Percentiles rank a stretch among this genome's conserved stretches.
phyloP scores from a whole-genome alignment of 768 basidiomycete genomes.

The Gymnopilus dilepis region DNA sequence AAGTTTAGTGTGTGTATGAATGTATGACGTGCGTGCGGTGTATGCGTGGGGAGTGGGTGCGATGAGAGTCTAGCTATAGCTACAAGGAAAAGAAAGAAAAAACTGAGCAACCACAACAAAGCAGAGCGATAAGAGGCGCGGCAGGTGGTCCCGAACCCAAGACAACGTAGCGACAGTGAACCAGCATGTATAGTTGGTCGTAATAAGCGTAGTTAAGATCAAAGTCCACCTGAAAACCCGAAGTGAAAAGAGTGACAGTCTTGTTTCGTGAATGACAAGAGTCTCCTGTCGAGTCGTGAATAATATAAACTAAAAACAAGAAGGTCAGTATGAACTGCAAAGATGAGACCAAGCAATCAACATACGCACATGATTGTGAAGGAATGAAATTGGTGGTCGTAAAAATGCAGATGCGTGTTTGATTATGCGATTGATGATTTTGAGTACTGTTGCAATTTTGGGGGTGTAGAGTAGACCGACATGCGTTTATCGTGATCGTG shows the following conservation, averaged over 20 bases:
- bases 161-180: conserved; percentile 7
- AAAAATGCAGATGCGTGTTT: conserved; percentile 29
- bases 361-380: conserved; percentile 28
- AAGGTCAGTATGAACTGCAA: conserved; percentile 10
- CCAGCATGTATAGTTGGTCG: conserved; percentile 4
- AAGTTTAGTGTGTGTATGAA: conserved; percentile 24
- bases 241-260: conserved; percentile 40
- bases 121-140: conserved; percentile 19
- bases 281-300: conserved; percentile 37
- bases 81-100: conserved; percentile 33
- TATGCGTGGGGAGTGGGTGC: conserved; percentile 17
- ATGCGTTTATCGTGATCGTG: conserved; percentile 35
- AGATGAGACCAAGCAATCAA: not conserved
- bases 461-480: conserved; percentile 20
- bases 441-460: conserved; percentile 9
- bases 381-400: conserved; percentile 19
- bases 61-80: conserved; percentile 38
- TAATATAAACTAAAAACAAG: conserved; percentile 17
- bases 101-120: conserved; percentile 14
- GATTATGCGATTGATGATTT: conserved; percentile 24
- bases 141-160: conserved; percentile 10
- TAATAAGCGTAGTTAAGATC: conserved; percentile 4
- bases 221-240: conserved; percentile 27
- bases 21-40: conserved; percentile 40
- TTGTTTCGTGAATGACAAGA: conserved; percentile 63